These are phyloP conservation scores for Leishmania major DNA, from an alignment of 208 protist species.

Conservation along the genomic window DNA sequence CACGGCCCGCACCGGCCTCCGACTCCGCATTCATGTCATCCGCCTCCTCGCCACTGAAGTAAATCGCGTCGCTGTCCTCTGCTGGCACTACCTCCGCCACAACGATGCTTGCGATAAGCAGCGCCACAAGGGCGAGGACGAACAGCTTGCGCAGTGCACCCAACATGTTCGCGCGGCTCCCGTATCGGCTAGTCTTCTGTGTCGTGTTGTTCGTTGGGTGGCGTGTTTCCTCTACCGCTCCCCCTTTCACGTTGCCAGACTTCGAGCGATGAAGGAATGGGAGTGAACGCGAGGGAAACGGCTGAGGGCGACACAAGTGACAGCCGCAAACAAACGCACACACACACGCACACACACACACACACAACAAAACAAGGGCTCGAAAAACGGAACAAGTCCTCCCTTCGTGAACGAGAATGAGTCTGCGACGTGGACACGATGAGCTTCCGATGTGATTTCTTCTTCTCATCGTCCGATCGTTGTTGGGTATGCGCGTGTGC, in stretches of 20 bases:
- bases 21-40: conserved; percentile 36
- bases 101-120: conserved; percentile 20
- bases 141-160: conserved; percentile 20
- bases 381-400: background rate
- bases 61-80: background rate
- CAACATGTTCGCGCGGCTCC: background rate
- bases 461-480: background rate
- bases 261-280: background rate
- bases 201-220: background rate
- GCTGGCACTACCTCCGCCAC: conserved; percentile 14
- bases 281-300: too few species aligned
- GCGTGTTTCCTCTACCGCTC: background rate
- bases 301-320: background rate
- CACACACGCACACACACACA: background rate
- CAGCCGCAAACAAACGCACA: background rate
- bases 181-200: background rate
- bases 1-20: conserved; percentile 7
- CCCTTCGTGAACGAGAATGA: background rate
- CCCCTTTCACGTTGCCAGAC: background rate
- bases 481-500: background rate
- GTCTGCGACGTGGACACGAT: background rate
- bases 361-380: background rate
- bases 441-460: background rate
- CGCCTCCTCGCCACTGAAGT: conserved; percentile 12
- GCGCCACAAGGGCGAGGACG: conserved; percentile 20